Base-by-base conservation (phyloP, 2,329 filamentous ascomycete species). In the Alternaria ventricosa region DNA sequence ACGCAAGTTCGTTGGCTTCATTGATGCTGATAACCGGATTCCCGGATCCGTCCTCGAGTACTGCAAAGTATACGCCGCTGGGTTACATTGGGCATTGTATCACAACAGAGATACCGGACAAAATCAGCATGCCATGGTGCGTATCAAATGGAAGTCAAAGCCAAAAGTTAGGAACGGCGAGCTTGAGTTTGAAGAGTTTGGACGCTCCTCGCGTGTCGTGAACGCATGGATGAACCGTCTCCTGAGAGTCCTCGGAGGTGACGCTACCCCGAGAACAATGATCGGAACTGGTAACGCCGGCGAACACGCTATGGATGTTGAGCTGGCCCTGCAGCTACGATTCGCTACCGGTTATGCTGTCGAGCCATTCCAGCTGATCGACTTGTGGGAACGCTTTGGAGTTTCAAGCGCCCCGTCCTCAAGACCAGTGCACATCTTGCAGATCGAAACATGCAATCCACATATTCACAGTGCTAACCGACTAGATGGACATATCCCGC, bases 71-170 rank as follows among this genome's bases (percentile, higher is more conserved):
- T 70, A 58, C 18, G 66, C 66, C n/a, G 66, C 68, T 47, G 66
- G 66, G 2, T 20, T 70, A 22, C 47, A 65, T 44, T 57, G 63
- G 25, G 66, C 61, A n/a, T 33, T 30, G 64, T 57, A 13, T 33
- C 28, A 4, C 49, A 64, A 46, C 5, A 18, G 36, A 27, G 6
- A 18, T 27, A 13, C n/a, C 13, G 5, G 20, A n/a, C 22, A 30
- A 6, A 4, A 60, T 6, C n/a, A 47, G 4, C 55, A 66, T n/a
- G 43, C 60, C 5, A 71, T 69, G 68, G 59, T 71, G 7, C 64
- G 67, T 22, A 66, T 71, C 43, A 69, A 71, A 49, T 69, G 67
- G 67, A 69, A 63, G 13, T 69, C 65, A 0, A 71, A 69, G 46
- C 60, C 65, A 10, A 71, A 69, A 49, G 57, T 69, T 18, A 25